Base-by-base conservation (phyloP, 495 filamentous ascomycete species). In the Neurospora sp. region DNA sequence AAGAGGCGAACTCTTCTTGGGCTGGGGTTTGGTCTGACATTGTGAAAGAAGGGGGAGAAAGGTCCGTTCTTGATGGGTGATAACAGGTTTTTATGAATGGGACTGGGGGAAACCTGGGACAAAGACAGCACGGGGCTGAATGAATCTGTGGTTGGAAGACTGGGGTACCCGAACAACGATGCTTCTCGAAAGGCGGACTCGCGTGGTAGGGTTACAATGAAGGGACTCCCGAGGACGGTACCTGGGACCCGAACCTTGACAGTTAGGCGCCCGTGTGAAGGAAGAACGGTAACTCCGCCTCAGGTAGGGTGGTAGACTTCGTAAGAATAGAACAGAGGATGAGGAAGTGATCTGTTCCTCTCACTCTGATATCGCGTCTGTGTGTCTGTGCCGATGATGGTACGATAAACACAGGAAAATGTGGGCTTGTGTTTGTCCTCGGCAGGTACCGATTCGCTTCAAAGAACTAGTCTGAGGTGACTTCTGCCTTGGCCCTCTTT, bases 1-100 rank as follows among this genome's bases (percentile, higher is more conserved):
- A 86, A 71, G 84, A 83, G 79, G 93, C 88, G 86, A 94, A 94
- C 85, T 97, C 94, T 83, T 94, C 90, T 84, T 96, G 92, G 59
- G 93, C 94, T 44, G 91, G 82, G 37, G 83, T 85, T 8, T 81
- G 84, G 66, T 85, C 81, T 59, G 75, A 82, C 90, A 92, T 92
- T 72, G 39, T 89, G 85, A 62, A 62, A 35, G 23, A 35, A 62
- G 81, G 74, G 66, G 76, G 73, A 27, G 73, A 72, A 71, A 66
- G 69, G 70, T 16, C 38, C 27, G 48, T 37, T 37, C 23, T 20
- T 16, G 20, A 41, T 38, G 71, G 70, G 74, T 69, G 77, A 62
- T 27, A 27, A 27, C 14, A 62, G 27, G 27, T 62, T 5, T 35
- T 62, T 35, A 35, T 62, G 27, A 62, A 18, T 18, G 23, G 54